Percentiles rank a stretch among this genome's conserved stretches.
Conservation (phyloP, 441 rosid genomes). For the Euphorbia schlechtendalii region DNA sequence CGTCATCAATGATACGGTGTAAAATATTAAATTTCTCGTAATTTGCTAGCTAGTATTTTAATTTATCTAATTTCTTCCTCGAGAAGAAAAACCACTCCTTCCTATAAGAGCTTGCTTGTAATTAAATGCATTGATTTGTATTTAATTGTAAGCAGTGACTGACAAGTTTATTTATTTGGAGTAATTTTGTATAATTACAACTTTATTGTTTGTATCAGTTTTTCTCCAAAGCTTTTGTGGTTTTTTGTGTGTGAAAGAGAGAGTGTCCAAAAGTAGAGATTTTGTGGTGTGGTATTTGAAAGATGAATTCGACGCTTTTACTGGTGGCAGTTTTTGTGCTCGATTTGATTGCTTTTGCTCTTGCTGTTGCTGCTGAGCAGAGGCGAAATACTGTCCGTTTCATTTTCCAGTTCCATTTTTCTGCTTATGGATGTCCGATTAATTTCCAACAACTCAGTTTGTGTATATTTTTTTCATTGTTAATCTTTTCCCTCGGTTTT, state of each 20-base stretch:
- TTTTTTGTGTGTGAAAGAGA: neutral
- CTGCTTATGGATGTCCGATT: no score
- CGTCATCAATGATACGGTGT: no score
- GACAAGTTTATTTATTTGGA: no score
- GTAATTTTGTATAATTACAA: no score
- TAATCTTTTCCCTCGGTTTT: neutral
- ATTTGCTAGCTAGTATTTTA: no score
- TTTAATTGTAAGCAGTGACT: neutral
- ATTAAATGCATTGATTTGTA: no score
- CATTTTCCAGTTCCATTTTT: slow-evolving; percentile 1
- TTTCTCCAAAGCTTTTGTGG: slow-evolving; percentile 16
- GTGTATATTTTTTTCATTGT: no score
- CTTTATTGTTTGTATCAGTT: slow-evolving; percentile 11
- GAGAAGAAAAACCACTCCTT: no score
- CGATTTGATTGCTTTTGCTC: slow-evolving; percentile 75
- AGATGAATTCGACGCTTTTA: slow-evolving; percentile 57
- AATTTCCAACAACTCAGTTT: no score
- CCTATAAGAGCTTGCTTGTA: no score
- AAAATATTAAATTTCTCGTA: no score
- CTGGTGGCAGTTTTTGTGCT: slow-evolving; percentile 56
- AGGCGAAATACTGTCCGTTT: slow-evolving; percentile 68
- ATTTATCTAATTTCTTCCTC: no score
- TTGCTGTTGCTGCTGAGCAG: slow-evolving; percentile 93
- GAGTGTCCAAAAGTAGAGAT: neutral
- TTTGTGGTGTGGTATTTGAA: slow-evolving; percentile 1